Base-by-base conservation (phyloP, 495 filamentous ascomycete species). In the Aspergillus homomorphus region DNA sequence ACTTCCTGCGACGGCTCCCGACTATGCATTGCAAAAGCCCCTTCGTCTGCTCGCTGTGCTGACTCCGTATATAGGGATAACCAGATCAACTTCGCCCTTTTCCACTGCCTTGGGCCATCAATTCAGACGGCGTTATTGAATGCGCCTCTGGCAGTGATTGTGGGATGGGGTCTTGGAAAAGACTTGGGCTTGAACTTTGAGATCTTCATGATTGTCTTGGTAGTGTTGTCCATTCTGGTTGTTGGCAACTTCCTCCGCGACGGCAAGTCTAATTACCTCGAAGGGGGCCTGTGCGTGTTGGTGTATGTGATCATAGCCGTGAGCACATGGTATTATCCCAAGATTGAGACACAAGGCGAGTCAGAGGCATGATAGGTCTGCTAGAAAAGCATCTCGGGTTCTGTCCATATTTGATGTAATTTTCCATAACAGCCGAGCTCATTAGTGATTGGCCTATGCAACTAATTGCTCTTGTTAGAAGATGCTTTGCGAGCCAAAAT, bases 111-210 rank as follows among this genome's bases (percentile, higher is more conserved):
- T 43, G 92, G 90, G 18, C 85, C 90, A 14, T 90, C 88, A 4
- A 87, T 96, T 49, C 93, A 96, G 68, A 98, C 93, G 0, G 91
- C 92, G 12, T 80, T 96, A 41, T 80, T 98, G 63, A 96, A 96
- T 65, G 89, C 87, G 0, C 91, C 92, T 9, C 80, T 96, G 9
- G 87, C 90, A 21, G 83, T 96, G 42, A 77, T 96, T 30, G 86
- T 94, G 28, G 90, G 89, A 42, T 98, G 92, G 92, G 85, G 89
- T n/a, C 69, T 89, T 1, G 71, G 63, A 26, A 84, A 83, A 59
- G 63, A 76, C 19, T 89, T 98, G 86, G 85, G 87, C 52, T 73
- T 98, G 42, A 85, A 90, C 64, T 96, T 96, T 65, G 89, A 95
- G 64, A 78, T 90, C 8, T 97, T 96, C 77, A 90, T 93, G 77